Conservation (phyloP, 345 rosid genomes). For the Melaleuca alternifolia region DNA sequence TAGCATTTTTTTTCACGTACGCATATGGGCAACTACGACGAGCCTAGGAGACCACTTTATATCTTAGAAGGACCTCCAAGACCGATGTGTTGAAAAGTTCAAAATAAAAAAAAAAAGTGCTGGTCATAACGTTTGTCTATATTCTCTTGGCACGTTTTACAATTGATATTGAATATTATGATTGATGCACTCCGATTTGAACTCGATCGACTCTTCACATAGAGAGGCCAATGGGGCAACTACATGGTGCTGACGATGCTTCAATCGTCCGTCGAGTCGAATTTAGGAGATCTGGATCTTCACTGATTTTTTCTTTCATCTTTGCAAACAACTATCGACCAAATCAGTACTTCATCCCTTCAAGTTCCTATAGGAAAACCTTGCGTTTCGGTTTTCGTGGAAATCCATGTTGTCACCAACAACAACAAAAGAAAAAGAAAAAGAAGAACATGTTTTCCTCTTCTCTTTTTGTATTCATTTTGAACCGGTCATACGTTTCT, state of each 20-base stretch:
- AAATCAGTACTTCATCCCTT: not conserved
- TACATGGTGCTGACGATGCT: accelerated
- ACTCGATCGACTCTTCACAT: not conserved
- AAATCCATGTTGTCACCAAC: not conserved
- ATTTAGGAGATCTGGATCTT: not conserved
- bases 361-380: not conserved
- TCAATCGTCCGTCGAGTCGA: not conserved
- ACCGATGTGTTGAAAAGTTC: not conserved
- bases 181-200: not conserved
- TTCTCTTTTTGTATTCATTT: not conserved
- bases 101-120: not conserved
- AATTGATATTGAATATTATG: not conserved
- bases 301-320: not conserved
- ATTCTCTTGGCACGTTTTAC: not conserved
- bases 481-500: not conserved
- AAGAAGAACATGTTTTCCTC: not conserved
- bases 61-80: not conserved
- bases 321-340: not conserved
- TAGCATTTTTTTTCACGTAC: not conserved
- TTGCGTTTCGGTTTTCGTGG: too few species aligned
- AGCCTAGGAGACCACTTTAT: not conserved
- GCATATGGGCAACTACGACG: not conserved
- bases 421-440: too few species aligned
- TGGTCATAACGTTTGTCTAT: not conserved
- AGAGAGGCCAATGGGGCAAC: accelerated